Conservation (phyloP, 1,284 basidiomycete species). For the Puccinia triticina region DNA sequence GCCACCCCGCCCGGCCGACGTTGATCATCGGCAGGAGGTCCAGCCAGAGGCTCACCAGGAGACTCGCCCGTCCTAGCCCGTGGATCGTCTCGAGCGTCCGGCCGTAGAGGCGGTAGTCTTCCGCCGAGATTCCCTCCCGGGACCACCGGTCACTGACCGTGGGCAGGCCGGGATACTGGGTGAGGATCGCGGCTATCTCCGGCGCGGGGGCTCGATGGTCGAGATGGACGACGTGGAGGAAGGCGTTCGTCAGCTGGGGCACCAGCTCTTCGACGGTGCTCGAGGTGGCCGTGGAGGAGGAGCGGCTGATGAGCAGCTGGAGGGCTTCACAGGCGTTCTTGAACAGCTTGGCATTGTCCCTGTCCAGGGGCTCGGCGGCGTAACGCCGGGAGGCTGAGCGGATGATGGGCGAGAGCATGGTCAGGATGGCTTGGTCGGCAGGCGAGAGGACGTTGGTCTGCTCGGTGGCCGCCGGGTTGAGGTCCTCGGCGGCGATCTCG, state of each 20-base stretch:
- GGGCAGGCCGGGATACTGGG: neutral
- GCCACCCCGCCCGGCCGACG: slow-evolving; percentile 27
- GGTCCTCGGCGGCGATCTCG: slow-evolving; percentile 25
- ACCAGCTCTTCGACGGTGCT: slow-evolving; percentile 29
- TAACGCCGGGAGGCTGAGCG: slow-evolving; percentile 31
- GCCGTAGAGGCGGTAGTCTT: slow-evolving; percentile 21
- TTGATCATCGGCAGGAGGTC: slow-evolving; percentile 14
- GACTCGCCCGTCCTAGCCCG: slow-evolving; percentile 26
- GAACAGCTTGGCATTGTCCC: slow-evolving; percentile 46
- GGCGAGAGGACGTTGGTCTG: slow-evolving; percentile 26
- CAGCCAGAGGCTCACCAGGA: slow-evolving; percentile 39
- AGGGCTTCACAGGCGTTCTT: slow-evolving; percentile 44
- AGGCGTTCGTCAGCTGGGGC: slow-evolving; percentile 11
- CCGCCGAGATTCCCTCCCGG: neutral
- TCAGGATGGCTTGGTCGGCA: slow-evolving; percentile 30
- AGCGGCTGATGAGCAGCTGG: slow-evolving; percentile 1
- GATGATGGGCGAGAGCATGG: slow-evolving; percentile 42
- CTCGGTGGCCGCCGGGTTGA: neutral
- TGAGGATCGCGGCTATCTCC: slow-evolving; percentile 6
- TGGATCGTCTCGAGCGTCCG: slow-evolving; percentile 5
- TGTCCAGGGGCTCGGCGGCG: neutral
- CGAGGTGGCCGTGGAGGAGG: neutral
- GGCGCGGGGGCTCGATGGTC: slow-evolving; percentile 42
- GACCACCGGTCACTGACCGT: slow-evolving; percentile 30
- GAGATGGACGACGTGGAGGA: neutral